Conservation (phyloP, 805 yeast species). For the Metschnikowia anglica region DNA sequence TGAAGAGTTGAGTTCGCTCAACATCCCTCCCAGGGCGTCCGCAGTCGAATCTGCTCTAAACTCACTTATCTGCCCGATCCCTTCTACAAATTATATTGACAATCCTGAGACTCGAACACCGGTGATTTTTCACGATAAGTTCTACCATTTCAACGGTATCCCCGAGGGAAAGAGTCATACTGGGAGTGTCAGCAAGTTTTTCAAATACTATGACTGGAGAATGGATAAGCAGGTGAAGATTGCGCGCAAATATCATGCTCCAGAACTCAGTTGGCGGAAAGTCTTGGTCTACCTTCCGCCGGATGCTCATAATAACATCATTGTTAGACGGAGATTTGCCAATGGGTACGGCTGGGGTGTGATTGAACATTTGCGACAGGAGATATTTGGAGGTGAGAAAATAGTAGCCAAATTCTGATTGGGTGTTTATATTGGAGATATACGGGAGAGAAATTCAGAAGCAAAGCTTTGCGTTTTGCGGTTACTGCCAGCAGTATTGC, state of each 20-base stretch:
- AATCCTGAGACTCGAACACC: conserved; percentile 35
- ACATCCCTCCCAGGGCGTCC: conserved; percentile 47
- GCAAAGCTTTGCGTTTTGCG: too few relatives aligned
- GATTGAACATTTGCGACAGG: conserved; percentile 38
- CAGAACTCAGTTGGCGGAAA: conserved; percentile 43
- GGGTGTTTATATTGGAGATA: too few relatives aligned
- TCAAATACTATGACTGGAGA: conserved; percentile 36
- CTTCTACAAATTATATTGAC: conserved; percentile 32
- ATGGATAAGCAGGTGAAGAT: conserved; percentile 40
- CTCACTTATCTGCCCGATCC: conserved; percentile 41
- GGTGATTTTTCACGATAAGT: conserved; percentile 45
- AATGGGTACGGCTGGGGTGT: conserved; percentile 86
- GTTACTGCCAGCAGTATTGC: background rate
- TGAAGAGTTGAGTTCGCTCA: conserved; percentile 22
- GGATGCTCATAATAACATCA: conserved; percentile 92
- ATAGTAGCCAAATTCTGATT: conserved; percentile 16
- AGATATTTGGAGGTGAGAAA: conserved; percentile 22
- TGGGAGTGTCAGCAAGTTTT: conserved; percentile 19
- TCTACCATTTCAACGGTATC: conserved; percentile 33
- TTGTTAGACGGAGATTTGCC: conserved; percentile 83
- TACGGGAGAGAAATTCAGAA: background rate
- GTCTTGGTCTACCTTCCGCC: conserved; percentile 64
- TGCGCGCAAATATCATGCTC: conserved; percentile 42
- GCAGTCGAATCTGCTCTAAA: conserved; percentile 43
- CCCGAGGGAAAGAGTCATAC: conserved; percentile 26